These are phyloP conservation scores for Leccinum arenicola DNA, from an alignment of 768 basidiomycete species.

Conservation along the genomic window DNA sequence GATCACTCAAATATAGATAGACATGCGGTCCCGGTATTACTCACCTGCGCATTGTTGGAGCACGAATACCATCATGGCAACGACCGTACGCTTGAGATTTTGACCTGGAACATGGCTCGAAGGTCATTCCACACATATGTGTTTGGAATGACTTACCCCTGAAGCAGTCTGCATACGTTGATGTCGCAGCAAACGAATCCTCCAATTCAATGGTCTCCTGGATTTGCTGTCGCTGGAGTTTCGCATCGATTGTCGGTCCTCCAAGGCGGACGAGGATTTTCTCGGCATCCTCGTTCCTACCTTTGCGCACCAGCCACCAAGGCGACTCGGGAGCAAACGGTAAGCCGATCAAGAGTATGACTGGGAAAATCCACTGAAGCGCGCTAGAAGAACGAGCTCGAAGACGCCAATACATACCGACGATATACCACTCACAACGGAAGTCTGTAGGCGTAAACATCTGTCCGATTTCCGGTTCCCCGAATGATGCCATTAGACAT, in stretches of 20 bases:
- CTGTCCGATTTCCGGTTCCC: conserved; percentile 22
- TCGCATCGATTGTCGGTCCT: no score
- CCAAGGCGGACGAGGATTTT: no score
- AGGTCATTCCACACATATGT: no score
- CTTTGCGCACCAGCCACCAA: conserved; percentile 29
- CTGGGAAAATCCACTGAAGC: conserved; percentile 34
- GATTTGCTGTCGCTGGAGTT: no score
- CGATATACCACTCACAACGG: conserved; percentile 20
- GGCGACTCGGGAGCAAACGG: conserved; percentile 32
- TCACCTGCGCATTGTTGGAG: conserved; percentile 27
- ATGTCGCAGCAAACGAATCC: no score
- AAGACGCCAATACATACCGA: neutral
- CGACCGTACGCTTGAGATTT: conserved; percentile 24
- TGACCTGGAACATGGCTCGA: conserved; percentile 11
- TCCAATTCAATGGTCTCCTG: no score
- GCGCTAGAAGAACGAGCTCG: conserved; percentile 12
- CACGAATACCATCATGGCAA: conserved; percentile 33
- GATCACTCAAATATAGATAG: neutral
- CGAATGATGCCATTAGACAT: conserved; percentile 26
- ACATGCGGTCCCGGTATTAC: neutral
- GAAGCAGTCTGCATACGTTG: conserved; percentile 34
- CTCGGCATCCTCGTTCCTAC: no score
- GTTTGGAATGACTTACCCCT: conserved; percentile 16
- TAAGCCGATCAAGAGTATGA: conserved; percentile 30
- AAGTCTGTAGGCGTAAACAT: conserved; percentile 24